Evolutionary conservation across 106 monocot genomes (phyloP), one percentile per base, ranked within the genome.

Genomic region (Acorus gramineus): DNA sequence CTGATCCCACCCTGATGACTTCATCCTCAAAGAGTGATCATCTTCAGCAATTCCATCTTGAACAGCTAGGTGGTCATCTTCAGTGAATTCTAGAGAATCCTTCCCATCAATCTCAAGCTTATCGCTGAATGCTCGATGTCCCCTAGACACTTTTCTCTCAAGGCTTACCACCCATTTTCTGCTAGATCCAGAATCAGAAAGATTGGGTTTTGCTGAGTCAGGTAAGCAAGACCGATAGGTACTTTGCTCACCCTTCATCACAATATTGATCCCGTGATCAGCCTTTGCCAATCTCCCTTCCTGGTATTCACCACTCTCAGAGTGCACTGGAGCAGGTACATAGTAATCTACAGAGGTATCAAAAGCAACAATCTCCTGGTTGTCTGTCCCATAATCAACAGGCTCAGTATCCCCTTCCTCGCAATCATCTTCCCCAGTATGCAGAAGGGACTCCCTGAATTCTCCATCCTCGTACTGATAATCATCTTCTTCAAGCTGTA

Each of bases 391-490:
- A 75, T 77, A 80, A 74, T 82, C 84, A 42, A 78, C 76, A 69
- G 54, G 68, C 63, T 89, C 85, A 67, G 76, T 59, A 48, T 93
- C 85, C 11, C 52, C 76, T 46, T 82, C 85, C 3, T 77, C 79
- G 46, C 65, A 68, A 69, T 83, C 81, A 52, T 68, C 75, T 45
- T 47, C 68, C 86, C 86, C 84, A 46, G 55, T 67, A 78, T 70
- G 68, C 8, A 71, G 52, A 77, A 73, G 47, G 59, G 79, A 77
- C 65, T 90, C 90, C 71, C 90, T 80, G n/a, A 96, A 72, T 63
- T 96, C 95, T 7, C 90, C 95, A 79, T 96, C 95, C 61, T 96
- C 95, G 73, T 90, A 96, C 52, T 90, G 90, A 71, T 78, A 95
- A 64, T 85, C 86, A 66, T 90, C 87, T 56, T 92, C 82, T 51